Evolutionary conservation across 2,329 filamentous ascomycete genomes (phyloP).

Genomic region (Emergomyces pasteurianus): DNA sequence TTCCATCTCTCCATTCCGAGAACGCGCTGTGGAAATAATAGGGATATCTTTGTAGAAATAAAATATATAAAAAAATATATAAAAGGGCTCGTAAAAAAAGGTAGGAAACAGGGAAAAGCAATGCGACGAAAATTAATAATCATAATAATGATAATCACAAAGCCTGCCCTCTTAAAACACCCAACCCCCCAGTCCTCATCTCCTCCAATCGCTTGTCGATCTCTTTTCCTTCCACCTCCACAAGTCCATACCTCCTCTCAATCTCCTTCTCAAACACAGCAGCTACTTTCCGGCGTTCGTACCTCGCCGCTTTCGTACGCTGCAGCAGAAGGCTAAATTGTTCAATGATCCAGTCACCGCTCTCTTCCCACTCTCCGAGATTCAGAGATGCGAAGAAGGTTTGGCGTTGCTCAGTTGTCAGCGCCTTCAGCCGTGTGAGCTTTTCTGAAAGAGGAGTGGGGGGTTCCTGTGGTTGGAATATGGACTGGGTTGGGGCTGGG

Average conservation of each 20-base stretch:
- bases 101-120: not conserved
- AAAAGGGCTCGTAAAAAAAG: not conserved
- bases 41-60: too few species aligned
- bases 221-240: conserved; percentile 38
- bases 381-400: conserved; percentile 41
- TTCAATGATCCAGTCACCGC: conserved; percentile 49
- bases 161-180: conserved; percentile 36
- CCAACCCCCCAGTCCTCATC: conserved; percentile 44
- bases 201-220: conserved; percentile 39
- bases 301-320: conserved; percentile 41
- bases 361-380: conserved; percentile 48
- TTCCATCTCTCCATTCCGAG: too few species aligned
- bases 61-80: too few species aligned
- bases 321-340: conserved; percentile 41
- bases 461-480: conserved; percentile 12
- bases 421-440: conserved; percentile 25
- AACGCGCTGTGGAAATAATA: too few species aligned
- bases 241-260: conserved; percentile 38
- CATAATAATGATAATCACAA: not conserved
- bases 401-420: conserved; percentile 30
- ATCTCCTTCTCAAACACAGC: conserved; percentile 44
- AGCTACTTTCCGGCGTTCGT: conserved; percentile 42
- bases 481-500: conserved; percentile 20
- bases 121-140: not conserved
- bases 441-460: conserved; percentile 23